Evolutionary conservation across 495 filamentous ascomycete genomes (phyloP).

Genomic region (Cladorrhinum samala): DNA sequence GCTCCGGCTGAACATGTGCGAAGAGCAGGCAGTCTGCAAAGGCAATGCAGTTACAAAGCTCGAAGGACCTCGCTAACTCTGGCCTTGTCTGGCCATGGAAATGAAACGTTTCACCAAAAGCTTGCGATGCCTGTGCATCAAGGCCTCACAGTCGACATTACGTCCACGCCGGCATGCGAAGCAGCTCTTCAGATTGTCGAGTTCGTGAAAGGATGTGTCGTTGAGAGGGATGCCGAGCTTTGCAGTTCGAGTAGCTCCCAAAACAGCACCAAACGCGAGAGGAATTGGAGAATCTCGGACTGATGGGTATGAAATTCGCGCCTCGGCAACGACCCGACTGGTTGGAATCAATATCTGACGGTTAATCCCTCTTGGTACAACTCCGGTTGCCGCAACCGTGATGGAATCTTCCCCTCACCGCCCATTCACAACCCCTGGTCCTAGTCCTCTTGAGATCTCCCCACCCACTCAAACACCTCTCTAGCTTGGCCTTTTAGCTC

Average conservation of each 20-base stretch:
- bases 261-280: constrained; percentile 8
- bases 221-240: constrained; percentile 10
- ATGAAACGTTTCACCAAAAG: background rate
- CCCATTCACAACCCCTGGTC: background rate
- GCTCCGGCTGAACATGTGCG: constrained; percentile 10
- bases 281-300: background rate
- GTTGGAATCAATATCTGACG: background rate
- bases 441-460: background rate
- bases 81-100: background rate
- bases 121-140: background rate
- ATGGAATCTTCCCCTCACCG: too few relatives aligned
- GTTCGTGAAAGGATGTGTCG: constrained; percentile 15
- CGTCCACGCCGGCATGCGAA: constrained; percentile 13
- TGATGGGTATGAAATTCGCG: background rate
- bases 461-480: background rate
- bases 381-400: too few relatives aligned
- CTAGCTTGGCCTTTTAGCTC: background rate
- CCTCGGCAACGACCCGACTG: background rate
- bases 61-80: background rate
- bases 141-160: constrained; percentile 18
- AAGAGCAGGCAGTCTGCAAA: constrained; percentile 12
- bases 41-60: constrained; percentile 13
- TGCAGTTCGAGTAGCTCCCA: constrained; percentile 4
- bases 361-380: too few relatives aligned
- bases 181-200: constrained; percentile 22